Evolutionary conservation across 2,329 filamentous ascomycete genomes (phyloP).

Genomic region (Conoideocrella luteorostrata): DNA sequence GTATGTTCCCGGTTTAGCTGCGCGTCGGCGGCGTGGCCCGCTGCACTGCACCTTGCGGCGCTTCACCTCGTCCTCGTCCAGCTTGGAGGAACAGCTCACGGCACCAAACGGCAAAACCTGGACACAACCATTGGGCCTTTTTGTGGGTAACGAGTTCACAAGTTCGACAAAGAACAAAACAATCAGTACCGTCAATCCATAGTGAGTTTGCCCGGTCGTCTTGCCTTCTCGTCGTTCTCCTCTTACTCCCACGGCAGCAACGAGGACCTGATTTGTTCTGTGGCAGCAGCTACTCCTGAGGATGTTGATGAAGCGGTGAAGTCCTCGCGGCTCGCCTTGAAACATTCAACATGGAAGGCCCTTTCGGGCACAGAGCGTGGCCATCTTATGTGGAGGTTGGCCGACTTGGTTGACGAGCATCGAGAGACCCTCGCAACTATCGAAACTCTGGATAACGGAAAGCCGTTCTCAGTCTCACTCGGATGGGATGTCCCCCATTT

Average conservation of each 20-base stretch:
- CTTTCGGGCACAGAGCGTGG: conserved; percentile 58
- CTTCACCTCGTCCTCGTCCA: neutral
- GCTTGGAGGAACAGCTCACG: conserved; percentile 50
- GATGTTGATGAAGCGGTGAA: conserved; percentile 15
- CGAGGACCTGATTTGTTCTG: conserved; percentile 11
- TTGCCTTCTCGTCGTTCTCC: neutral
- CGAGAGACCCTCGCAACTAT: conserved; percentile 34
- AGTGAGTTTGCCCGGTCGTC: conserved; percentile 35
- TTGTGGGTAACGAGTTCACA: conserved; percentile 79
- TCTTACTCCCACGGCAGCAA: conserved; percentile 9
- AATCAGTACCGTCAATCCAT: conserved; percentile 62
- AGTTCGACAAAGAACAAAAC: conserved; percentile 58
- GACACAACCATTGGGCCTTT: conserved; percentile 67
- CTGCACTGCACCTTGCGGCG: neutral
- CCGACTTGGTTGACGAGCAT: conserved; percentile 51
- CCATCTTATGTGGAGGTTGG: conserved; percentile 59
- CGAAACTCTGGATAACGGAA: conserved; percentile 74
- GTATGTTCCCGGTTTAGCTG: too few relatives aligned
- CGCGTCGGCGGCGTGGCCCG: neutral
- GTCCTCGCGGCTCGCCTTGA: conserved; percentile 56
- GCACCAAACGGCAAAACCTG: conserved; percentile 72
- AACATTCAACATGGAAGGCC: conserved; percentile 59
- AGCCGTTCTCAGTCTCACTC: conserved; percentile 53
- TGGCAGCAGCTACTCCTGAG: conserved; percentile 11
- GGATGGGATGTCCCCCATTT: conserved; percentile 49